These are phyloP conservation scores for Colletotrichum spinosum DNA, from an alignment of 2,329 filamentous ascomycete genomes.

Conservation along the genomic window DNA sequence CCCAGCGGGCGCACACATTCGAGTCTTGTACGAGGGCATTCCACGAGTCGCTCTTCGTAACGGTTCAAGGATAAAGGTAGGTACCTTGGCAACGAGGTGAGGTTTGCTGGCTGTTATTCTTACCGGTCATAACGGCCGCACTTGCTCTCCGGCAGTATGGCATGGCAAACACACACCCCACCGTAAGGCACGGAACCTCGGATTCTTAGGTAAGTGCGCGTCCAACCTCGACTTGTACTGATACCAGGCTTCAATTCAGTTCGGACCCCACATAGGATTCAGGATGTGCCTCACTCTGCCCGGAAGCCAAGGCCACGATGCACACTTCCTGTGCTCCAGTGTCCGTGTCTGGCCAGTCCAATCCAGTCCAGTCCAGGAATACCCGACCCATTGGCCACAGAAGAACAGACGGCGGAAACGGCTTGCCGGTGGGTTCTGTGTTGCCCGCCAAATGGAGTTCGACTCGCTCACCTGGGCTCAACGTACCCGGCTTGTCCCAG, in stretches of 20 bases:
- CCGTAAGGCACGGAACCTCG: too few relatives aligned
- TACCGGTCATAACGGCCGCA: too few relatives aligned
- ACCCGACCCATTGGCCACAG: too few relatives aligned
- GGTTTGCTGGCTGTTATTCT: too few relatives aligned
- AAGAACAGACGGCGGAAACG: background rate
- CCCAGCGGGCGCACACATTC: too few relatives aligned
- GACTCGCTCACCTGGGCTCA: background rate
- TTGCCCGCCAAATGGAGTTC: background rate
- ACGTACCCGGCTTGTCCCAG: constrained; percentile 8
- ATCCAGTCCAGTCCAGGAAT: too few relatives aligned
- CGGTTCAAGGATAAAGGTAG: background rate
- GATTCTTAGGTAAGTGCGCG: too few relatives aligned
- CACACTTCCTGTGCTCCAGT: constrained; percentile 12
- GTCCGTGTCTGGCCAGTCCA: background rate
- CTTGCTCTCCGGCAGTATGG: constrained; percentile 1
- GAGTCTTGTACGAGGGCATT: too few relatives aligned
- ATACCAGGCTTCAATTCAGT: constrained; percentile 9
- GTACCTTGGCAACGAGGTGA: too few relatives aligned
- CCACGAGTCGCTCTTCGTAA: constrained; percentile 33
- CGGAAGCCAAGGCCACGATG: constrained; percentile 25
- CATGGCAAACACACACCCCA: background rate
- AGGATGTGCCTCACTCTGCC: constrained; percentile 27
- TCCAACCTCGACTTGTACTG: too few relatives aligned
- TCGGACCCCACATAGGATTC: constrained; percentile 28
- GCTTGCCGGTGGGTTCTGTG: background rate